Evolutionary conservation across 208 protist genomes (phyloP), one percentile per base, ranked within the genome.

Genomic region (Leptomonas seymouri): DNA sequence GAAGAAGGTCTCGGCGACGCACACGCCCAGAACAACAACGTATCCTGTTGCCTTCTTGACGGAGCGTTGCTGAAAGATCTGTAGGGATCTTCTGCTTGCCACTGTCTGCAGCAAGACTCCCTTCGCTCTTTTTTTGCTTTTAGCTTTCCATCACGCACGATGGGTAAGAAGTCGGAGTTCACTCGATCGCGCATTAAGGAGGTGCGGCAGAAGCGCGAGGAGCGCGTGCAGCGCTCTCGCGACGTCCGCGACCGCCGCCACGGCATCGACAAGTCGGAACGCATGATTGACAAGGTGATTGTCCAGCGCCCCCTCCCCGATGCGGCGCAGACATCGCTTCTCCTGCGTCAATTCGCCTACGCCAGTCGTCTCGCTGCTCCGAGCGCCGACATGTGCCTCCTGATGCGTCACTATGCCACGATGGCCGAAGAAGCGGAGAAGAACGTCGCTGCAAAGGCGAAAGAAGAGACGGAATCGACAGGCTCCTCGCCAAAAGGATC

Each of bases 161-260:
- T 96, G 91, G 91, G 88, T 34, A 90, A 85, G 64, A 90, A 74
- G 45, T 85, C 85, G 16, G 71, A 54, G 12, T 89, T 91, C 59
- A 75, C 79, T 27, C 81, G 80, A 20, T 62, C 91, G 5, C 86
- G 87, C 27, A 80, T 87, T 63, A 78, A 78, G 25, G 82, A 86
- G 49, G 63, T 82, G 67, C 84, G 74, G 20, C 76, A 85, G 60
- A 83, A 81, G 67, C 73, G 71, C 15, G 76, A 87, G 54, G 76
- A 86, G 71, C 88, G 89, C 18, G 36, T 34, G 25, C 79, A 91
- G 56, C 90, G 86, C 60, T 79, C 80, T 0, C 70, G 75, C 30
- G 71, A 77, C 25, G 81, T 79, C 34, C 88, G 84, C 31, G 80
- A 82, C 57, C 83, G 77, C 42, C 86, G 91, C n/a, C 85, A 78